phyloP scores from a whole-genome alignment of 1,139 yeast species.

The Schwanniomyces etchellsii region DNA sequence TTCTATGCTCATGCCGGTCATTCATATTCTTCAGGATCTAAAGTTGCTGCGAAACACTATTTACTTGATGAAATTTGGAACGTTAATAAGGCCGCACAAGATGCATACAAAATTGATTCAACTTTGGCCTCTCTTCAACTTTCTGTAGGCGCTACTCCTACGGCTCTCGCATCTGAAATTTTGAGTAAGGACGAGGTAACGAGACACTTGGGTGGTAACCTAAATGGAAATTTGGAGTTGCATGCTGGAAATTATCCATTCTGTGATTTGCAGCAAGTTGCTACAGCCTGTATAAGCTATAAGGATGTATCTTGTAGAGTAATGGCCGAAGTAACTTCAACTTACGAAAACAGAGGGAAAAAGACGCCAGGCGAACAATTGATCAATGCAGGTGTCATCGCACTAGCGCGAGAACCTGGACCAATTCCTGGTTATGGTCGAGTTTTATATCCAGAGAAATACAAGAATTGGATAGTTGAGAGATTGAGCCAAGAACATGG shows the following conservation, averaged over 20 bases:
- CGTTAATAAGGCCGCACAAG: conserved; percentile 49
- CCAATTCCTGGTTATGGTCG: conserved; percentile 47
- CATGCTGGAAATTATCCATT: conserved; percentile 79
- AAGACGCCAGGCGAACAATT: conserved; percentile 53
- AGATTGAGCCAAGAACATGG: conserved; percentile 66
- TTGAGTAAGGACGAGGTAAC: conserved; percentile 17
- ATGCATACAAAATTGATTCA: conserved; percentile 25
- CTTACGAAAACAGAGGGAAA: conserved; percentile 48
- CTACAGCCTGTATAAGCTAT: conserved; percentile 52
- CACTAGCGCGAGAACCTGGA: conserved; percentile 61
- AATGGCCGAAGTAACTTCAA: conserved; percentile 59
- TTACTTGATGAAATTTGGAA: conserved; percentile 51
- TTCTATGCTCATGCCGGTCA: conserved; percentile 81
- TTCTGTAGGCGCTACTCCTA: conserved; percentile 80
- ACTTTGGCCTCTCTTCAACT: conserved; percentile 25
- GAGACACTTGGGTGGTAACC: conserved; percentile 16
- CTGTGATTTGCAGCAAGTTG: conserved; percentile 70
- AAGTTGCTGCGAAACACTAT: conserved; percentile 41
- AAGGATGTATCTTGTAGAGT: conserved; percentile 52
- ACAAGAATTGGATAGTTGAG: conserved; percentile 50
- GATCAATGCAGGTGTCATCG: conserved; percentile 69
- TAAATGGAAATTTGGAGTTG: conserved; percentile 52
- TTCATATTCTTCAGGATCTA: conserved; percentile 50
- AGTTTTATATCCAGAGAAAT: conserved; percentile 26
- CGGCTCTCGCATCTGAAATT: conserved; percentile 56